Evolutionary conservation across 345 rosid genomes (phyloP), one percentile per base, ranked within the genome.

Genomic region (Passiflora organensis): DNA sequence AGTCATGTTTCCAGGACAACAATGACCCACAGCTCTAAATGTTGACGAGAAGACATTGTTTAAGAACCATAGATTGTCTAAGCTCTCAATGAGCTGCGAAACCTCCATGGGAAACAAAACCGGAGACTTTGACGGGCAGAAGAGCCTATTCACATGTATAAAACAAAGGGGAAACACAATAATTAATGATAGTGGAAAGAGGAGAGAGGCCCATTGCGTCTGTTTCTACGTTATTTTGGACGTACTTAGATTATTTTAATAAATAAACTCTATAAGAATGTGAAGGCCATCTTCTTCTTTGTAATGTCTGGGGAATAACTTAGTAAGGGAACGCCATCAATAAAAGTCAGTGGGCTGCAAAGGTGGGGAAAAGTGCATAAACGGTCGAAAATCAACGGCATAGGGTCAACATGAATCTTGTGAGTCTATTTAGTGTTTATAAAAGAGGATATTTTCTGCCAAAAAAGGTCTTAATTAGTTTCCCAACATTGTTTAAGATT

Each of bases 41-140:
- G 10, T 45, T 43, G 66, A 16, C 5, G 16, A 59, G 14, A 74
- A 58, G 25, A 71, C 63, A 43, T 70, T 71, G 60, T 63, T 32
- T 81, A 70, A 81, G 75, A 73, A 81, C 86, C 83, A 81, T 15
- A 78, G 67, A 68, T 76, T 62, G 51, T 78, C 83, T 0, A 81
- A 53, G 53, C 65, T 63, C 62, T 81, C 70, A 6, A 73, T 18
- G 9, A 71, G 20, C 48, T 50, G 21, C 14, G 63, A 69, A 32
- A 18, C 60, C 17, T 69, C 80, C 85, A 80, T 77, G 65, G 32
- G 34, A 18, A 39, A 12, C 28, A 56, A 9, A 48, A 24, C 48
- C 13, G 21, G 9, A 48, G 54, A 24, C 17, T 6, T 25, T 1
- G 5, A 14, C 41, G 5, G 19, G 10, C 25, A 20, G 14, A 6